These are phyloP conservation scores for Aspergillus diversus DNA, from an alignment of 495 filamentous ascomycete species.

Conservation along the genomic window DNA sequence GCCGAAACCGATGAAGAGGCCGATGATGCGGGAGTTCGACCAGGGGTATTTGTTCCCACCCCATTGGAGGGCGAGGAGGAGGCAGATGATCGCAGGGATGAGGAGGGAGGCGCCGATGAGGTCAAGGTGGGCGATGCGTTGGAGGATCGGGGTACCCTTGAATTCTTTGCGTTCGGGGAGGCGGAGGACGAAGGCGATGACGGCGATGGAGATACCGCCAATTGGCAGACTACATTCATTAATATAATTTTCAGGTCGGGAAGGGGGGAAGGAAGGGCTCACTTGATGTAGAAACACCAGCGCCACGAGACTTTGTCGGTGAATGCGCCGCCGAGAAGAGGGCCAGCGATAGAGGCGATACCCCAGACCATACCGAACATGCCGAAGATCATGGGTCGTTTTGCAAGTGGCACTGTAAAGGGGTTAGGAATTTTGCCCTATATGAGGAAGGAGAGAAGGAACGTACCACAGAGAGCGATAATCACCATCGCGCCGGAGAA, in stretches of 20 bases:
- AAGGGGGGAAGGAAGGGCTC: not conserved
- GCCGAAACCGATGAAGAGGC: constrained; percentile 39
- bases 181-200: constrained; percentile 57
- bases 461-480: constrained; percentile 38
- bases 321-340: constrained; percentile 63
- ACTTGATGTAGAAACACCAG: constrained; percentile 85
- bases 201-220: constrained; percentile 58
- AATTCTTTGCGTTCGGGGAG: constrained; percentile 27
- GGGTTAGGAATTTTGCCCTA: not conserved
- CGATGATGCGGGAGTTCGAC: constrained; percentile 37
- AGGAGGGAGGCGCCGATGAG: constrained; percentile 39
- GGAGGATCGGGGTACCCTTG: constrained; percentile 24
- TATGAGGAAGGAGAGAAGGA: not conserved
- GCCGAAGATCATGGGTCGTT: constrained; percentile 70
- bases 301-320: constrained; percentile 69
- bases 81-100: constrained; percentile 42
- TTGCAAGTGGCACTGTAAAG: constrained; percentile 50
- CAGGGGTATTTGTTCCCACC: constrained; percentile 44
- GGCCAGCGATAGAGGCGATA: constrained; percentile 68
- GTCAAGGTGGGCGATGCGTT: constrained; percentile 37
- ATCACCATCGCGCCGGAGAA: constrained; percentile 76
- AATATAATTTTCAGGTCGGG: not conserved
- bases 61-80: constrained; percentile 49
- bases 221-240: constrained; percentile 52
- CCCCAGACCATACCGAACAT: constrained; percentile 72